A percentile compares a stretch with the other conserved stretches of the same genome.
phyloP scores from a whole-genome alignment of 169 alveolate genomes.

The Theileria equi region DNA sequence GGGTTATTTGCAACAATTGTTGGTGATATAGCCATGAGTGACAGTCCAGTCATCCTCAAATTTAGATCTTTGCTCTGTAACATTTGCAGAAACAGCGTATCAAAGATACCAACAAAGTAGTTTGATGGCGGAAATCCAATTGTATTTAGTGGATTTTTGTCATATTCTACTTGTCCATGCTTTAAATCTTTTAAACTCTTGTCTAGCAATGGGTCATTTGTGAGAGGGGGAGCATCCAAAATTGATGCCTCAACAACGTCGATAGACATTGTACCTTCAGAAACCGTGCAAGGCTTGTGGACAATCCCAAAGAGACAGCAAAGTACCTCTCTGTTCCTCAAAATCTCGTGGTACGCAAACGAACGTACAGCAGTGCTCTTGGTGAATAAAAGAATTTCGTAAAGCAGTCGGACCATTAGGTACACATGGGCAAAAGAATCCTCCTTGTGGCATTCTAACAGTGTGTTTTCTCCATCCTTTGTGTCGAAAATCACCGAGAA shows the following conservation, averaged over 20 bases:
- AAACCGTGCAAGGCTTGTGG: background rate
- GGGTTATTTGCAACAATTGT: slow-evolving; percentile 44
- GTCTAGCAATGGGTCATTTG: background rate
- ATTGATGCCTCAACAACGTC: background rate
- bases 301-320: slow-evolving; percentile 25
- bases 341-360: slow-evolving; percentile 34
- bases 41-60: slow-evolving; percentile 28
- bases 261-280: slow-evolving; percentile 10
- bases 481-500: slow-evolving; percentile 41
- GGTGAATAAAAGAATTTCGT: slow-evolving; percentile 49
- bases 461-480: slow-evolving; percentile 24
- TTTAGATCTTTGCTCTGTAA: slow-evolving; percentile 26
- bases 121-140: slow-evolving; percentile 35
- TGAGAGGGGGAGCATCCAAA: background rate
- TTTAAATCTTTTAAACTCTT: background rate
- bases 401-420: slow-evolving; percentile 52
- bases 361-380: slow-evolving; percentile 50
- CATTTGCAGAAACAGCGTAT: slow-evolving; percentile 27
- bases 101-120: slow-evolving; percentile 34
- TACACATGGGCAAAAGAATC: slow-evolving; percentile 60
- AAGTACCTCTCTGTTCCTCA: slow-evolving; percentile 37
- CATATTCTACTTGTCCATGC: background rate
- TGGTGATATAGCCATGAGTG: slow-evolving; percentile 31
- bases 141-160: background rate
- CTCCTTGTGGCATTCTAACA: slow-evolving; percentile 37